Evolutionary conservation across 2,329 filamentous ascomycete genomes (phyloP), one percentile per base, ranked within the genome.

Genomic region (Pestalotiopsis fici): DNA sequence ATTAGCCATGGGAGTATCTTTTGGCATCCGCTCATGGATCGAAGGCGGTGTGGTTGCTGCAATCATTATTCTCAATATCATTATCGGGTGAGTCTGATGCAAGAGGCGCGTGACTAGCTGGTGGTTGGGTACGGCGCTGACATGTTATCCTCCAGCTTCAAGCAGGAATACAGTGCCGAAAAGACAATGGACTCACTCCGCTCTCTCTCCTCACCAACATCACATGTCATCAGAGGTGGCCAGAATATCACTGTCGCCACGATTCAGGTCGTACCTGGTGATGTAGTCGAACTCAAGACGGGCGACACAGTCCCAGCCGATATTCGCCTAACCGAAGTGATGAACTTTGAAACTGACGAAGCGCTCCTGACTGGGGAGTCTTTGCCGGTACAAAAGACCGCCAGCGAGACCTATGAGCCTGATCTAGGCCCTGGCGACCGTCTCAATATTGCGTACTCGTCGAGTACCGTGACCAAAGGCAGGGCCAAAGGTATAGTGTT

Each of bases 311-410:
- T 83, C 31, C 82, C 81, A 18, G 81, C 81, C 59, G 81, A 83
- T 69, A 70, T 82, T 62, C 72, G 81, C 9, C 76, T 86, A 11
- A 77, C 85, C 66, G 85, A 88, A 67, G 83, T 80, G 39, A 80
- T 87, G 75, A 87, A 88, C 70, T 84, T 87, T 67, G 86, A 86
- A 69, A 87, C 87, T 35, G 87, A 91, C 68, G 88, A 91, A 76
- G 87, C 88, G 12, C 82, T 90, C 28, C 80, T 91, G 27, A 91
- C 88, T 25, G 88, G 88, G 62, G 88, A 91, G 77, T 88, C 88
- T 6, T 78, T 89, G 3, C 88, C 88, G 39, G 85, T 90, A 6
- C 81, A 78, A 72, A 87, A 90, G 78, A 79, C 82, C 66, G 76
- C 83, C 21, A 79, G 83, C 35, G 79, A 78, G 67, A 83, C 83